Evolutionary conservation across 495 filamentous ascomycete species (phyloP).

Genomic region (Apiosordaria backusii): DNA sequence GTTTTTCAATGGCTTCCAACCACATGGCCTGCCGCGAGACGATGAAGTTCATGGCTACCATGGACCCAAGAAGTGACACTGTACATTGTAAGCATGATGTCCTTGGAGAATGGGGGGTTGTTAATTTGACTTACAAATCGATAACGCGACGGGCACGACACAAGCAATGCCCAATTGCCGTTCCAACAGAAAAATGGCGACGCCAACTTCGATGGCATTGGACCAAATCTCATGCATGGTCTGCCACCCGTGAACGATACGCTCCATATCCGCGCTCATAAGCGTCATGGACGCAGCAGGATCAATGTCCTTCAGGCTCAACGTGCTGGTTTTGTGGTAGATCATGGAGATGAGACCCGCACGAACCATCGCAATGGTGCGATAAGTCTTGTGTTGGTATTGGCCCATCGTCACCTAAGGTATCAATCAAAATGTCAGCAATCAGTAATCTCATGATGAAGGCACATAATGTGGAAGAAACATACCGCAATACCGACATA

Average conservation of each 20-base stretch:
- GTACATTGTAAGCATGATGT: background rate
- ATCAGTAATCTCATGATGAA: too few relatives aligned
- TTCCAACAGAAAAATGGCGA: conserved; percentile 57
- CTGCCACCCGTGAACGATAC: conserved; percentile 36
- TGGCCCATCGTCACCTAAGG: conserved; percentile 44
- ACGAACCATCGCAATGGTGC: conserved; percentile 59
- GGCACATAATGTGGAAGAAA: background rate
- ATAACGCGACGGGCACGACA: conserved; percentile 51
- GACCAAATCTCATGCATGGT: conserved; percentile 46
- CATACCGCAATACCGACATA: conserved; percentile 57
- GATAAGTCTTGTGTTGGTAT: conserved; percentile 57
- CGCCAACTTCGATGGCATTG: conserved; percentile 48
- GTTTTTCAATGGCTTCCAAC: conserved; percentile 50
- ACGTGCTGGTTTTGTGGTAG: conserved; percentile 50
- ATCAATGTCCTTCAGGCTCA: conserved; percentile 45
- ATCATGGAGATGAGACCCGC: conserved; percentile 56
- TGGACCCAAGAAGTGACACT: conserved; percentile 30
- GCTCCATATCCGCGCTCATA: conserved; percentile 54
- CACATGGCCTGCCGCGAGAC: conserved; percentile 48
- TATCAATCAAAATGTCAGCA: background rate
- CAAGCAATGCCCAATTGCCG: conserved; percentile 52
- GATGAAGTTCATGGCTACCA: conserved; percentile 42
- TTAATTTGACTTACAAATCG: conserved; percentile 35
- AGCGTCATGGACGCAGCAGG: conserved; percentile 55
- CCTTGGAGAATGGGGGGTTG: background rate